A percentile compares a stretch with the other conserved stretches of the same genome.
Conservation (phyloP, 2,329 filamentous ascomycete species). For the Monosporascus sp. region DNA sequence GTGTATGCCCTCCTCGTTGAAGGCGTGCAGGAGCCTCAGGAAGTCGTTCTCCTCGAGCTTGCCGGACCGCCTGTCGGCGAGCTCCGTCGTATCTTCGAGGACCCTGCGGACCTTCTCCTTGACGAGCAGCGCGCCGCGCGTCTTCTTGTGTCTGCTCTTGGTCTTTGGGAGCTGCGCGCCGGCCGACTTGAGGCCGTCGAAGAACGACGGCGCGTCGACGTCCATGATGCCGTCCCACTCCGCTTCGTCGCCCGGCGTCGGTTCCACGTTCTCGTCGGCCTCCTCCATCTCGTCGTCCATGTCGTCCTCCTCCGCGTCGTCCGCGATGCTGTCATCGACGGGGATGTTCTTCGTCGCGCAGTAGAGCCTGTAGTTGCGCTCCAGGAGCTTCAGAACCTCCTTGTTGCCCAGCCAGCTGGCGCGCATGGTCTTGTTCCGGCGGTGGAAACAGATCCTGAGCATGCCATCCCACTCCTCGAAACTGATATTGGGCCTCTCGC, state of each 20-base stretch:
- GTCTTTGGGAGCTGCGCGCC: slow-evolving; percentile 45
- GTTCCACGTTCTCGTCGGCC: slow-evolving; percentile 35
- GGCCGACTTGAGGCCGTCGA: slow-evolving; percentile 58
- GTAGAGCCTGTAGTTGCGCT: slow-evolving; percentile 84
- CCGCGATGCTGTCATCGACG: slow-evolving; percentile 61
- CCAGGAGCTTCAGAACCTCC: slow-evolving; percentile 76
- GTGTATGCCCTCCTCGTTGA: slow-evolving; percentile 90
- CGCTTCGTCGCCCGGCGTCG: slow-evolving; percentile 37
- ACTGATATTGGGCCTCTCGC: slow-evolving; percentile 73
- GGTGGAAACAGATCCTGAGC: slow-evolving; percentile 67
- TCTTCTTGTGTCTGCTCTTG: slow-evolving; percentile 69
- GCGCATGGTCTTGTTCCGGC: slow-evolving; percentile 87
- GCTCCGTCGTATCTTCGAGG: slow-evolving; percentile 70
- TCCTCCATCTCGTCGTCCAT: slow-evolving; percentile 34
- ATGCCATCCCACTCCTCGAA: slow-evolving; percentile 96
- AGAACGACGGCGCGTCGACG: slow-evolving; percentile 67
- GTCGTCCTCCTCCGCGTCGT: slow-evolving; percentile 34
- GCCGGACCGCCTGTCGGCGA: slow-evolving; percentile 75
- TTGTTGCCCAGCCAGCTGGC: slow-evolving; percentile 76
- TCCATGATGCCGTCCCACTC: slow-evolving; percentile 48
- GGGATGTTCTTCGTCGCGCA: slow-evolving; percentile 80
- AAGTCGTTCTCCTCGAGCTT: slow-evolving; percentile 94
- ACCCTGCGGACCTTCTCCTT: slow-evolving; percentile 82
- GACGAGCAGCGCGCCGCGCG: slow-evolving; percentile 76
- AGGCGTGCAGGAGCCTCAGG: slow-evolving; percentile 70